phyloP scores from a whole-genome alignment of 257 asterid genomes.

The Osmanthus fragrans region DNA sequence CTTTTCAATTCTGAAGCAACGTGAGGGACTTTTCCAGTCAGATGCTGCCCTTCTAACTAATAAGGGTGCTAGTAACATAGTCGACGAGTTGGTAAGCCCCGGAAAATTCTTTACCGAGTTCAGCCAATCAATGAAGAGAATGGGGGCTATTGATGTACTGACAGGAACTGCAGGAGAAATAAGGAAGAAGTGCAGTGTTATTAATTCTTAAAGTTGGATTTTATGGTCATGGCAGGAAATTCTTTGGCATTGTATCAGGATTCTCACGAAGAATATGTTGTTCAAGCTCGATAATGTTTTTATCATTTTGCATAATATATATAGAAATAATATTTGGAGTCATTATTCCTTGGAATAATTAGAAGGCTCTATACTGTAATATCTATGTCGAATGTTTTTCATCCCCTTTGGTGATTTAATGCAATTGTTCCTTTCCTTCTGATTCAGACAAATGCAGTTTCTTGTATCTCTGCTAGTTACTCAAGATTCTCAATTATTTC shows the following conservation, averaged over 20 bases:
- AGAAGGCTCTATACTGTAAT: neutral
- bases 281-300: neutral
- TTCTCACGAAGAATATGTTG: too few relatives aligned
- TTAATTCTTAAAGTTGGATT: constrained; percentile 9
- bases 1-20: constrained; percentile 11
- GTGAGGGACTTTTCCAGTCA: constrained; percentile 18
- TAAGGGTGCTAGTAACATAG: constrained; percentile 24
- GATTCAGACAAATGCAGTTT: neutral
- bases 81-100: constrained; percentile 21
- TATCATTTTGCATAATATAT: neutral
- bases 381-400: neutral
- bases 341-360: neutral
- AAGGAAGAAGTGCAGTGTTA: constrained; percentile 29
- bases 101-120: constrained; percentile 33
- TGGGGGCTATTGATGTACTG: constrained; percentile 36
- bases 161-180: constrained; percentile 35
- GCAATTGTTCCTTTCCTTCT: neutral
- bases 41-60: constrained; percentile 23
- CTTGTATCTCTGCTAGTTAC: neutral
- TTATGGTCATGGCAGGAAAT: neutral
- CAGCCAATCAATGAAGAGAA: constrained; percentile 30
- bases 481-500: too few relatives aligned
- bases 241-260: neutral
- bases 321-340: neutral
- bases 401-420: neutral